phyloP scores from a whole-genome alignment of 352 stramenopile species.

The Globisporangium barbulae region DNA sequence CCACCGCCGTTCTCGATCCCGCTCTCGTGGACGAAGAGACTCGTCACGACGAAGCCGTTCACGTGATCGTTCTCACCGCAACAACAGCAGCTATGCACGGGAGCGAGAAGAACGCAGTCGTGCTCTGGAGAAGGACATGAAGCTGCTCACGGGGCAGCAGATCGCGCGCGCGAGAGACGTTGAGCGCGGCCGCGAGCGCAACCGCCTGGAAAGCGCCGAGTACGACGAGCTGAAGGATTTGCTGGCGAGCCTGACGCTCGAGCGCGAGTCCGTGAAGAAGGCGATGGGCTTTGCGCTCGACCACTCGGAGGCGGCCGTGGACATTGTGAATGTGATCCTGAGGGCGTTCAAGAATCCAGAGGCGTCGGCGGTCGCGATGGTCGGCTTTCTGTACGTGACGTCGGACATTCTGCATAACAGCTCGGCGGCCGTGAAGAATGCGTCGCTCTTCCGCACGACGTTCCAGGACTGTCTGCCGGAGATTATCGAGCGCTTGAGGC shows the following conservation, averaged over 20 bases:
- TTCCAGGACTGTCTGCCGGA: slow-evolving; percentile 80
- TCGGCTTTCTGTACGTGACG: slow-evolving; percentile 75
- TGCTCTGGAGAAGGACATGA: not conserved
- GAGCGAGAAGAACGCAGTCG: not conserved
- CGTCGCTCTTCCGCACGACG: slow-evolving; percentile 85
- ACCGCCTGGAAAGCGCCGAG: slow-evolving; percentile 41
- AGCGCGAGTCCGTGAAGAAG: slow-evolving; percentile 65
- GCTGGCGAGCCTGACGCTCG: slow-evolving; percentile 45
- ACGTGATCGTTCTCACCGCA: not conserved
- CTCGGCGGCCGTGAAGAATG: slow-evolving; percentile 84
- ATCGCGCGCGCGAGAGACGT: slow-evolving; percentile 65
- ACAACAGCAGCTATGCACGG: not conserved
- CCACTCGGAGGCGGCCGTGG: slow-evolving; percentile 71
- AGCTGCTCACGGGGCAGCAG: slow-evolving; percentile 65
- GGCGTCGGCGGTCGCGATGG: slow-evolving; percentile 37
- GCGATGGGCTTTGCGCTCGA: slow-evolving; percentile 79
- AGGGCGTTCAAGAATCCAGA: slow-evolving; percentile 39
- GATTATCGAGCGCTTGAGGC: slow-evolving; percentile 59
- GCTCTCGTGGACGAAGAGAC: slow-evolving; percentile 7
- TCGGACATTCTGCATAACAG: slow-evolving; percentile 91
- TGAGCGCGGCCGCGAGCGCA: slow-evolving; percentile 52
- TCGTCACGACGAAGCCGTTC: slow-evolving; percentile 1
- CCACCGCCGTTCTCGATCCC: slow-evolving; percentile 4
- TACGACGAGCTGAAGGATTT: slow-evolving; percentile 56
- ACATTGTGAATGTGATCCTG: slow-evolving; percentile 54